phyloP scores from a whole-genome alignment of 139 green algal genomes.

The Eudorina sp. region DNA sequence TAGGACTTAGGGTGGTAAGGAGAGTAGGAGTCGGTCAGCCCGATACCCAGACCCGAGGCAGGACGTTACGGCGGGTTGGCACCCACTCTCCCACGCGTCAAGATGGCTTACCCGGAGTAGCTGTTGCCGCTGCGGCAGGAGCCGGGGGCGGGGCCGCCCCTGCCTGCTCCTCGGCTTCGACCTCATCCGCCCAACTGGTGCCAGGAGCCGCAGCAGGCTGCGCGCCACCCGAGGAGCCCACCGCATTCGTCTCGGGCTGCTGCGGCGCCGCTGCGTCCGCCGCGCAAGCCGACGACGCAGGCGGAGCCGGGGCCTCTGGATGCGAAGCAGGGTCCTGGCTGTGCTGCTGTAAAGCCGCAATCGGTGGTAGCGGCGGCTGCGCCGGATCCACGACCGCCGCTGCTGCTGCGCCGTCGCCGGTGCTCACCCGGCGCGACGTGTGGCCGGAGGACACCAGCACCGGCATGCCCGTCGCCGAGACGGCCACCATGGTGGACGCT shows the following conservation, averaged over 20 bases:
- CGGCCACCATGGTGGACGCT: conserved; percentile 8
- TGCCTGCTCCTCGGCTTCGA: conserved; percentile 2
- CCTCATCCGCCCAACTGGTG: conserved; percentile 24
- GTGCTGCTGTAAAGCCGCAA: background rate
- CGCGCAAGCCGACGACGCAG: background rate
- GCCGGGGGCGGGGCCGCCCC: background rate
- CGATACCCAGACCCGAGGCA: background rate
- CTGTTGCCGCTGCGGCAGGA: background rate
- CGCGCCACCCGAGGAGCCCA: background rate
- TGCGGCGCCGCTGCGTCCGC: background rate
- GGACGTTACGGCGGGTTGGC: no score
- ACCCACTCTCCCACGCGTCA: no score
- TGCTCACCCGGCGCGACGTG: background rate
- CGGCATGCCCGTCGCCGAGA: background rate
- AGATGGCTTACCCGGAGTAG: background rate
- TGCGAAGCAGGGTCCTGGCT: background rate
- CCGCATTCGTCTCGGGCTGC: background rate
- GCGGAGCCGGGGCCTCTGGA: background rate
- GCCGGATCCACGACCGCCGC: background rate
- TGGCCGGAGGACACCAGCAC: background rate
- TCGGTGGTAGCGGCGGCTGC: no score
- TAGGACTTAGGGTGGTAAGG: no score
- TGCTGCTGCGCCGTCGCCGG: background rate
- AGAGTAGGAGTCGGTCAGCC: background rate
- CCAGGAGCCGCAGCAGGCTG: background rate